phyloP scores from a whole-genome alignment of 257 asterid species.

The Solanum tacnaense region DNA sequence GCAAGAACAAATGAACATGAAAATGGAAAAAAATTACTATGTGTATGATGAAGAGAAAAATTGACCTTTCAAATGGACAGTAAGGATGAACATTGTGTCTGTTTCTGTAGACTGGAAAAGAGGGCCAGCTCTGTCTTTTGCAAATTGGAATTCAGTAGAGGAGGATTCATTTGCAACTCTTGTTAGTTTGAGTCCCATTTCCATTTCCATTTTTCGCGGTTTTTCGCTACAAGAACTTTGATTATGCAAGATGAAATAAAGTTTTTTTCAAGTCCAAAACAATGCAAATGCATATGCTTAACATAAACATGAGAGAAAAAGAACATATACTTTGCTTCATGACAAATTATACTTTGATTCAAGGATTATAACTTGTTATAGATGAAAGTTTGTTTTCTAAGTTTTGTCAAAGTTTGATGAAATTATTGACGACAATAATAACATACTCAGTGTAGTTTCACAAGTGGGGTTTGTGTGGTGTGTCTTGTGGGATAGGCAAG shows the following conservation, averaged over 20 bases:
- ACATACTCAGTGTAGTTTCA: background rate
- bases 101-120: conserved; percentile 62
- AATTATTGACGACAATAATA: background rate
- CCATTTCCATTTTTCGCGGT: conserved; percentile 35
- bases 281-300: background rate
- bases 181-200: conserved; percentile 46
- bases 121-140: conserved; percentile 41
- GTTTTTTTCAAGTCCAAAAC: background rate
- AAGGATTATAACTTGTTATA: background rate
- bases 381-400: background rate
- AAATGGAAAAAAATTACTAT: background rate
- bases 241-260: background rate
- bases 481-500: background rate
- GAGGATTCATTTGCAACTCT: conserved; percentile 40
- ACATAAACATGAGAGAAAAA: conserved; percentile 12
- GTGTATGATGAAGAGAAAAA: background rate
- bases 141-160: conserved; percentile 30
- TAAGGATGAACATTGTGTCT: conserved; percentile 51
- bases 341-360: background rate
- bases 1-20: background rate
- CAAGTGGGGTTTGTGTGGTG: background rate
- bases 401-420: background rate
- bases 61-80: conserved; percentile 65
- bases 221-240: background rate
- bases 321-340: conserved; percentile 61